Base-by-base conservation (phyloP, 495 filamentous ascomycete genomes). In the Cercophora newfieldiana region DNA sequence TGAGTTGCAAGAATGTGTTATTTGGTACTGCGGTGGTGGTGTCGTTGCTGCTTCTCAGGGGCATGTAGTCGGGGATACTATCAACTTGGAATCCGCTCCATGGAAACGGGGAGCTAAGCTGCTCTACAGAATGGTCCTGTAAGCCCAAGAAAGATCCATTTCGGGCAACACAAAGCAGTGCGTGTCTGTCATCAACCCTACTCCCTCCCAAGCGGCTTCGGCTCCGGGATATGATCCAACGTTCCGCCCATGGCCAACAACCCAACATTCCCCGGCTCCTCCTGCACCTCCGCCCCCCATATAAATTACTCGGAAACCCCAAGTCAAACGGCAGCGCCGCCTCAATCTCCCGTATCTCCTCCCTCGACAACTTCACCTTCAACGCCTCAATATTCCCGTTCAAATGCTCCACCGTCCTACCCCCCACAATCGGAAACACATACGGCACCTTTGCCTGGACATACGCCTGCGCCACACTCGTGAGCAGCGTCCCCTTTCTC, bases 341-440 rank as follows among this genome's bases (percentile, higher is more conserved):
- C 59, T 92, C 89, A 66, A 92, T 90, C 72, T 89, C 83, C 28
- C 81, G 71, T 24, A 92, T 82, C 31, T 93, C 89, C 26, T 88
- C 83, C 0, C 82, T 74, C 2, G 77, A 82, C 61, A 93, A 76
- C 56, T 74, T 67, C 33, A 92, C 57, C 0, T 70, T 76, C 31
- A 92, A 74, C 2, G 87, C 90, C 65, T 89, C 88, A 65, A 92
- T 88, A 61, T 88, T 91, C 64, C 77, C 83, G 75, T 88, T 86
- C 4, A 93, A 71, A 58, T 89, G 87, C 21, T 86, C 79, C 30
- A 85, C 72, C 56, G 79, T 89, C 21, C 85, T 74, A 6, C 80
- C 86, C 16, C 90, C 90, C 24, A 92, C 81, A 60, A 94, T 87
- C 8, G 90, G 90, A 74, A 92, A 93, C 25, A 91, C 89, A 67